These are phyloP conservation scores for Zygotorulaspora mrakii DNA, from an alignment of 1,139 yeast genomes.

Conservation along the genomic window DNA sequence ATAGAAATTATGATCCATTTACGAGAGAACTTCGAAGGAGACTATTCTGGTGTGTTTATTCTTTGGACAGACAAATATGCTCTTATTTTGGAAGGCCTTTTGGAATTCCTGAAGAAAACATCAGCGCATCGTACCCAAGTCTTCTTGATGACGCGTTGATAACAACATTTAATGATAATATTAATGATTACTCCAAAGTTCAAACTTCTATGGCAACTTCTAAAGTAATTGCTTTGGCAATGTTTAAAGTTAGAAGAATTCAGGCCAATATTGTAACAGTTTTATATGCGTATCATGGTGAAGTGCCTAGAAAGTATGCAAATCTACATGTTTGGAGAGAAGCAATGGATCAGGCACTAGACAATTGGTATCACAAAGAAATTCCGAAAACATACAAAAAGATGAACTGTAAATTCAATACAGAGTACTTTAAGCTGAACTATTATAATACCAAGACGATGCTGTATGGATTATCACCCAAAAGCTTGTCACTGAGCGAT, in stretches of 20 bases:
- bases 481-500: conserved; percentile 50
- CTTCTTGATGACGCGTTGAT: conserved; percentile 67
- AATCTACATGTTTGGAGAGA: conserved; percentile 57
- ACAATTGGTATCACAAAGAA: conserved; percentile 53
- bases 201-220: conserved; percentile 51
- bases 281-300: conserved; percentile 60
- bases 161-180: conserved; percentile 34
- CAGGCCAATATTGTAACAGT: conserved; percentile 77
- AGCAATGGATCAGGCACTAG: conserved; percentile 49
- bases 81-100: conserved; percentile 70
- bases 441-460: conserved; percentile 72
- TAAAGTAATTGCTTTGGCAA: conserved; percentile 60
- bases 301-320: conserved; percentile 61
- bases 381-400: conserved; percentile 55
- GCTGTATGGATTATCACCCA: conserved; percentile 75
- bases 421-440: conserved; percentile 66
- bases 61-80: conserved; percentile 75
- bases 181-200: conserved; percentile 34
- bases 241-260: conserved; percentile 63
- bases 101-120: conserved; percentile 69
- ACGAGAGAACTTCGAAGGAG: conserved; percentile 69
- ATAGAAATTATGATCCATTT: conserved; percentile 48
- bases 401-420: conserved; percentile 73
- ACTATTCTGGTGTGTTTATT: conserved; percentile 85
- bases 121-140: conserved; percentile 66